Evolutionary conservation across 2,329 filamentous ascomycete species (phyloP), one percentile per base, ranked within the genome.

Genomic region (Colletotrichum orbiculare): DNA sequence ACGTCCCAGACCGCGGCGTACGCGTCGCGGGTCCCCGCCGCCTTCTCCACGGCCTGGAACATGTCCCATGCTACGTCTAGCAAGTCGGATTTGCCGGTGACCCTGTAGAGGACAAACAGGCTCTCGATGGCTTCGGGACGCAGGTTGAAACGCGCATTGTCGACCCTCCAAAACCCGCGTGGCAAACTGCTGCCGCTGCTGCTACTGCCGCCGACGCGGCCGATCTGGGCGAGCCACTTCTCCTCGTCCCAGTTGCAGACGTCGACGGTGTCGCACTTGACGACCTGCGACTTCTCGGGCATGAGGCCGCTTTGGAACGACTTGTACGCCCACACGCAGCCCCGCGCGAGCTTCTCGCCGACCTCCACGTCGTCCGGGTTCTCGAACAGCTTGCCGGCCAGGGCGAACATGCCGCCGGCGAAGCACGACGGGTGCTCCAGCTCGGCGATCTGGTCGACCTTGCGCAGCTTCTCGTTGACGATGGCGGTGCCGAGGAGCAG

Each of bases 141-240:
- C 35, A 87, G 76, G 17, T 83, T 74, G 65, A 86, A 87, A 5
- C 81, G 78, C 0, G 83, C 73, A 54, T 86, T 83, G 0, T 77
- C 82, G 17, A 79, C 77, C 68, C 88, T 85, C 56, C 83, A 89
- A 74, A 92, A 94, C 0, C 92, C 91, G 25, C 8, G 84, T 82
- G 5, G 77, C 72, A 8, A 74, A 58, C 7, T 68, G 67, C 25
- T 25, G 25, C 25, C 25, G 25, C 25, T 25, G 25, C 25, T 25
- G 25, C 25, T 25, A 25, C 4, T 25, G 25, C 25, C 25, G 25
- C 25, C 25, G 25, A 25, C 25, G 1, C 72, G 67, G 8, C 73
- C 70, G 46, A 70, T 72, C 38, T 68, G 72, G 13, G 47, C 47
- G 15, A 25, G 46, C 67, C 66, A 67, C 35, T 54, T 63, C 6